Percentiles rank a stretch among this genome's conserved stretches.
These are phyloP conservation scores for Alternaria brassicicola DNA, from an alignment of 2,329 filamentous ascomycete species.

Conservation along the genomic window DNA sequence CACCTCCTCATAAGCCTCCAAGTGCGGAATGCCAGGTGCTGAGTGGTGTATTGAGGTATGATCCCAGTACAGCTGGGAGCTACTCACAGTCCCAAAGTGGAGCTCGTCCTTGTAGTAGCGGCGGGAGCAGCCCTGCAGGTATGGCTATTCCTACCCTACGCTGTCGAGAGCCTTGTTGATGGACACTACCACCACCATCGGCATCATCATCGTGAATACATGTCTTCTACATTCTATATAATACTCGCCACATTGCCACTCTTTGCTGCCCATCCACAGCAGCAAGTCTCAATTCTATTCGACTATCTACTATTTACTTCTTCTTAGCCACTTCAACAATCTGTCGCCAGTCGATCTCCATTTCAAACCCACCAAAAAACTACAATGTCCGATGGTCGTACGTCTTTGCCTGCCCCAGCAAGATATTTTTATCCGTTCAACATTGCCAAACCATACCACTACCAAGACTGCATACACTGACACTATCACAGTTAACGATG, in stretches of 20 bases:
- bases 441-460: not conserved
- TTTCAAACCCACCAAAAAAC: slow-evolving; percentile 2
- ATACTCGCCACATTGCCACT: slow-evolving; percentile 42
- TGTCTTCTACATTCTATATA: slow-evolving; percentile 42
- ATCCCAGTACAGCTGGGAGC: slow-evolving; percentile 45
- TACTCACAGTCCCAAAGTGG: slow-evolving; percentile 45
- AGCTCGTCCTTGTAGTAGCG: slow-evolving; percentile 46
- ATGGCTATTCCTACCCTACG: slow-evolving; percentile 22
- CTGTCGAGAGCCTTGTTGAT: slow-evolving; percentile 35
- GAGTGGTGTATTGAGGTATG: slow-evolving; percentile 35
- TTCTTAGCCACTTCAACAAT: slow-evolving; percentile 8
- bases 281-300: slow-evolving; percentile 26
- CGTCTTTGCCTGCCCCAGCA: slow-evolving; percentile 37
- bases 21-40: slow-evolving; percentile 39
- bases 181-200: slow-evolving; percentile 15
- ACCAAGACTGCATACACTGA: slow-evolving; percentile 13
- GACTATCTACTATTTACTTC: slow-evolving; percentile 6
- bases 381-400: slow-evolving; percentile 64
- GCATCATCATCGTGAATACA: slow-evolving; percentile 33
- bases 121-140: slow-evolving; percentile 46
- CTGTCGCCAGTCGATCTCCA: slow-evolving; percentile 23
- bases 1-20: slow-evolving; percentile 36
- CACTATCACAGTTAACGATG: slow-evolving; percentile 62
- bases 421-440: not conserved
- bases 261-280: slow-evolving; percentile 22